Evolutionary conservation across 1,139 yeast genomes (phyloP).

Genomic region (Debaryomycetaceae sp.): DNA sequence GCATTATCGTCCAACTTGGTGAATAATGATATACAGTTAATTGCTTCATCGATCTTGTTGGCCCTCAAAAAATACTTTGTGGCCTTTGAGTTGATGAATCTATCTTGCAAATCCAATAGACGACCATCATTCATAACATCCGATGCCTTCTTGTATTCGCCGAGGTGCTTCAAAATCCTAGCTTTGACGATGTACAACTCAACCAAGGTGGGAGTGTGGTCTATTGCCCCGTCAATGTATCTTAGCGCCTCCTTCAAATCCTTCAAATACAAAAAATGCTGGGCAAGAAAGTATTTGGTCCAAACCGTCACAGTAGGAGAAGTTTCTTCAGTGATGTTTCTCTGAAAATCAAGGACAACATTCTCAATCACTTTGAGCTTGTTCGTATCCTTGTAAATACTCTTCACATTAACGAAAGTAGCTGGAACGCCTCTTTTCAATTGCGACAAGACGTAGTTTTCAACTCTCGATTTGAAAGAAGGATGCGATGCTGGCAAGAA

Average conservation of each 20-base stretch:
- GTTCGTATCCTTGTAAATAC: slow-evolving; percentile 55
- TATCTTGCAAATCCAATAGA: slow-evolving; percentile 76
- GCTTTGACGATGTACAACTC: slow-evolving; percentile 82
- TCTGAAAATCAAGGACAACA: slow-evolving; percentile 50
- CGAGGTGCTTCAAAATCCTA: slow-evolving; percentile 70
- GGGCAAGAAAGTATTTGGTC: slow-evolving; percentile 79
- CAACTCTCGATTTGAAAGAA: slow-evolving; percentile 42
- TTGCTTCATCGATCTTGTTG: slow-evolving; percentile 72
- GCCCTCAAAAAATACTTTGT: slow-evolving; percentile 83
- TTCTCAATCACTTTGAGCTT: slow-evolving; percentile 51
- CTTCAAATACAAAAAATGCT: slow-evolving; percentile 62
- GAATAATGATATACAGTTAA: slow-evolving; percentile 70
- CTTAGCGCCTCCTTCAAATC: slow-evolving; percentile 52
- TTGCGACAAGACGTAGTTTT: slow-evolving; percentile 54
- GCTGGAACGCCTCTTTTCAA: slow-evolving; percentile 87
- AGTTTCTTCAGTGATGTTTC: slow-evolving; percentile 20
- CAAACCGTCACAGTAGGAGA: slow-evolving; percentile 63
- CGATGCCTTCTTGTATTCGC: slow-evolving; percentile 60
- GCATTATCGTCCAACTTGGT: slow-evolving; percentile 76
- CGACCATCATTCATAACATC: slow-evolving; percentile 69
- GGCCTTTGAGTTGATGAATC: slow-evolving; percentile 86
- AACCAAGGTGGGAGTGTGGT: slow-evolving; percentile 76
- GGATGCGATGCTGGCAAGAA: slow-evolving; percentile 56
- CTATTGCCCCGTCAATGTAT: slow-evolving; percentile 60
- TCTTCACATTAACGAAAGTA: slow-evolving; percentile 79